Evolutionary conservation across 2,329 filamentous ascomycete species (phyloP), one percentile per base, ranked within the genome.

Genomic region (Fusarium nygamai): DNA sequence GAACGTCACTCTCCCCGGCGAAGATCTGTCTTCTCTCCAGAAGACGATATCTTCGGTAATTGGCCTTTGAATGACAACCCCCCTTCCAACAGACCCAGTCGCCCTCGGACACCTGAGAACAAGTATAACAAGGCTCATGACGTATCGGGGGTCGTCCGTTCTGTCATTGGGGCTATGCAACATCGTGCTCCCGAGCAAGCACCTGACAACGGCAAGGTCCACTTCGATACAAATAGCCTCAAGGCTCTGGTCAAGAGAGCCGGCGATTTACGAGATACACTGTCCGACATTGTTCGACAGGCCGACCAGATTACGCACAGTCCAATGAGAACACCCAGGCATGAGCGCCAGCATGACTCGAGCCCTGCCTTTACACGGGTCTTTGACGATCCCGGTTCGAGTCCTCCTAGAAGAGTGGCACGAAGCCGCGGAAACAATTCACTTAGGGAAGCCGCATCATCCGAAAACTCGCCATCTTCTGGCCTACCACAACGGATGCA

Each of bases 141-240:
- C 59, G 84, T 85, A 10, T 84, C 82, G 14, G 86, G 88, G 16
- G 86, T 91, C 65, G 87, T 91, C 44, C 86, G 88, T 38, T 90
- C 89, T 9, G 89, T 92, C 8, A 90, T 92, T 82, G 89, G 91
- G 69, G 89, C 88, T 24, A 91, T 92, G 87, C 88, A 91, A 67
- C 86, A 89, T 64, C 86, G 87, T 11, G 83, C 83, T 5, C 80
- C 85, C 5, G 83, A 87, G 51, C 80, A 79, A 48, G 77, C 81
- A 9, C 80, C 69, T 29, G 68, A 80, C 17, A 83, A 86, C 50
- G 84, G 85, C 58, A 82, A 87, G 72, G 79, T 92, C 77, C 91
- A 91, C 67, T 92, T 92, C 72, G 91, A 92, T 78, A 92, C 91
- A 10, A 92, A 91, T 72, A 92, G 89, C 80, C 85, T 92, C n/a